Base-by-base conservation (phyloP, 208 protist species). In the Porcisia deanei region DNA sequence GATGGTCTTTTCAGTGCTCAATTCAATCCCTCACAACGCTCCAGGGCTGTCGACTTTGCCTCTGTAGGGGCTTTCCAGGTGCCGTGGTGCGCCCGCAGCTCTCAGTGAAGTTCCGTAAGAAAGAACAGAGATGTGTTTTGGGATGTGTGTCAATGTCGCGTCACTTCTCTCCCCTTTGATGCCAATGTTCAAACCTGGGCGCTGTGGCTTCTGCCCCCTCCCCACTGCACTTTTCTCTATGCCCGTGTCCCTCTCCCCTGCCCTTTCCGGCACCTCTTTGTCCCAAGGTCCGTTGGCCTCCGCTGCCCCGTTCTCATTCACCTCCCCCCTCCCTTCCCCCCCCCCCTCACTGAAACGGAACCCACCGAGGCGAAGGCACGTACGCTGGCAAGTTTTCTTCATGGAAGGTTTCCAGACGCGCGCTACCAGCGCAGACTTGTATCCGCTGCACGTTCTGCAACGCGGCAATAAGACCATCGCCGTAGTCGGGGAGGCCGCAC, bases 401-500 rank as follows among this genome's bases (percentile, higher is more conserved):
- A 67, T 67, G 63, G 63, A 67, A 43, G 22, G 25, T 49, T 9
- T 67, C 63, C 16, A 49, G 9, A 20, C 41, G 9, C 9, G 63
- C 63, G 2, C 41, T 1, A n/a, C 6, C 9, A 43, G 25, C 16
- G 18, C 63, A 25, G 63, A 20, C 6, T 2, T 3, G 37, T 67
- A 52, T 34, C 63, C 63, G 41, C 41, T 67, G 22, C 59, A 78
- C 39, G 60, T 54, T 1, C 20, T 82, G 25, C 61, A 72, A 34
- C 39, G 68, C 5, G 18, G 30, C 20, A 65, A 39, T 39, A 58
- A 64, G 39, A 75, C 54, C 16, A n/a, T 82, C 25, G 73, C 58
- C 37, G 18, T 77, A 1, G 66, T 82, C 16, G 30, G 73, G 3
- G 78, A 77, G 7, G 66, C 68, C 5, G 78, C 78, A 16, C 7